Conservation (phyloP, 345 rosid genomes). For the Alliaria petiolata region DNA sequence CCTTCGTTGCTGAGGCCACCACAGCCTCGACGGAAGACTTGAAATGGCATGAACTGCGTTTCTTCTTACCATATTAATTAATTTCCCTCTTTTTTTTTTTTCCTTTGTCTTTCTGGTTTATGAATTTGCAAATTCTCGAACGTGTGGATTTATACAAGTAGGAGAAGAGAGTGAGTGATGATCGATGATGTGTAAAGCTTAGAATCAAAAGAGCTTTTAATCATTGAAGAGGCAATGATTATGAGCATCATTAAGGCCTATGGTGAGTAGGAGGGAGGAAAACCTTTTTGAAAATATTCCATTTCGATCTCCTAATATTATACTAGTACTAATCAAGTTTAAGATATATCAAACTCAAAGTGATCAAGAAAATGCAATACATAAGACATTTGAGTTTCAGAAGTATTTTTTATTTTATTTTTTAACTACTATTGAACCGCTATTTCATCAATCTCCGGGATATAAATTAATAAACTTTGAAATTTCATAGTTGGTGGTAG, state of each 20-base stretch:
- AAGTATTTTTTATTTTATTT: no score
- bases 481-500: background rate
- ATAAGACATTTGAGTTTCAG: no score
- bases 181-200: conserved; percentile 30
- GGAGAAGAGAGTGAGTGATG: conserved; percentile 24
- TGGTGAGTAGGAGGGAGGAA: conserved; percentile 12
- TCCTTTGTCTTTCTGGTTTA: background rate
- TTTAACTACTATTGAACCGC: no score
- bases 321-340: no score
- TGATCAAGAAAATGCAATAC: no score
- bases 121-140: conserved; percentile 12
- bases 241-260: conserved; percentile 31
- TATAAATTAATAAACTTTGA: background rate
- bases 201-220: conserved; percentile 26
- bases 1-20: conserved; percentile 43
- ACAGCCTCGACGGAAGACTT: conserved; percentile 21
- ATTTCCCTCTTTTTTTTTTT: background rate
- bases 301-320: background rate
- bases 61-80: conserved; percentile 24
- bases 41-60: conserved; percentile 18
- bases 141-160: conserved; percentile 17
- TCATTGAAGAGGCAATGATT: conserved; percentile 36
- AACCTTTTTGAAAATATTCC: conserved; percentile 3
- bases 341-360: no score
- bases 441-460: background rate